Percentiles rank a stretch among this genome's conserved stretches.
Conservation (phyloP, 2,329 filamentous ascomycete species). For the Dryadomyces quercus-mongolicae region DNA sequence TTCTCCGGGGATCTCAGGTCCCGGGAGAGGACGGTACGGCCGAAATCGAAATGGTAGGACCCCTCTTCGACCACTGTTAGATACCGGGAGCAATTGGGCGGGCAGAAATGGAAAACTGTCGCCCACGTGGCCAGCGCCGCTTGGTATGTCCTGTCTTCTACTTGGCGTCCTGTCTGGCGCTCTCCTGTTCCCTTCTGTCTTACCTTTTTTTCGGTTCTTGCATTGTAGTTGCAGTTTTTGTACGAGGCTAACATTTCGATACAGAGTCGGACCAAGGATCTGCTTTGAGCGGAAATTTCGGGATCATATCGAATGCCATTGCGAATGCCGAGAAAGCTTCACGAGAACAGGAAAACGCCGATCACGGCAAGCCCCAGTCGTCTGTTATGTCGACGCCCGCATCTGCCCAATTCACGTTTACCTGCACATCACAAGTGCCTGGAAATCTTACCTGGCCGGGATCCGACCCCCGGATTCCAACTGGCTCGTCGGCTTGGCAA, state of each 20-base stretch:
- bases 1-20: conserved; percentile 65
- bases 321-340: conserved; percentile 56
- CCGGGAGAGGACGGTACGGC: conserved; percentile 76
- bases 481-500: conserved; percentile 3
- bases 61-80: conserved; percentile 46
- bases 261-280: not conserved
- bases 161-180: not conserved
- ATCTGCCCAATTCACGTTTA: conserved; percentile 91
- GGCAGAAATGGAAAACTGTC: conserved; percentile 34
- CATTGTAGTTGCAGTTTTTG: too few species aligned
- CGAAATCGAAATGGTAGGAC: conserved; percentile 50
- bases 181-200: too few species aligned
- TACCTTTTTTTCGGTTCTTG: too few species aligned
- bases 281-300: conserved; percentile 27
- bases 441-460: conserved; percentile 61
- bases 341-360: conserved; percentile 62
- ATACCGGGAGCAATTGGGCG: conserved; percentile 45
- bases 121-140: conserved; percentile 18
- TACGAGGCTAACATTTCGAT: not conserved
- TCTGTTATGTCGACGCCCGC: conserved; percentile 50
- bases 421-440: conserved; percentile 79
- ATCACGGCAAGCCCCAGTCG: conserved; percentile 58
- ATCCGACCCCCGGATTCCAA: conserved; percentile 6
- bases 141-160: conserved; percentile 7
- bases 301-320: conserved; percentile 87